Base-by-base conservation (phyloP, 371 early-diverging fungal species). In the Nosema granulosis region DNA sequence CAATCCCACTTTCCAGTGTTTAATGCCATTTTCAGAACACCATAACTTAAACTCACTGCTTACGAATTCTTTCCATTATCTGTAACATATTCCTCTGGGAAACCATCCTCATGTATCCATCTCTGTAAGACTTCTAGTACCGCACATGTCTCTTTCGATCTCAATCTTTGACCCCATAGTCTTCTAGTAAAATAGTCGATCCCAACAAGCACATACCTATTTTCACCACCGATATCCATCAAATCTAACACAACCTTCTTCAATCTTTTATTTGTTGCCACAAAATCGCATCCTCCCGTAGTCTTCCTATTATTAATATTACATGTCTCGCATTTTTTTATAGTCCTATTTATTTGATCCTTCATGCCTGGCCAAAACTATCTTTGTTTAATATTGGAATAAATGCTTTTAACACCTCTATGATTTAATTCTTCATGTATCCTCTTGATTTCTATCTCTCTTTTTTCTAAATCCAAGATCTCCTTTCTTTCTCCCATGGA, bases 21-120 rank as follows among this genome's bases (percentile, higher is more conserved):
- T 18, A 28, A 58, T 29, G 31, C 18, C 11, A 56, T 56, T 56
- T 22, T 56, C 57, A 56, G 13, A 56, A 11, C 4, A 56, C 11
- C 20, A 56, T 56, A 9, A 22, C 57, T 26, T 26, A 11, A 56
- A 4, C 28, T 56, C 57, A 4, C 28, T 37, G 29, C n/a, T 31
- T 59, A 13, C 24, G 2, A 69, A 76, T 34, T 76, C 69, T 31
- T 76, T 11, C 69, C 76, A 37, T 68, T 76, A 61, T 76, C 76
- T 51, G 76, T 76, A 24, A 76, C 50, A 1, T 69, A 22, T 18
- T 37, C 59, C 31, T 58, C 68, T 54, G 38, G 62, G 16, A 43
- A 43, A 16, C 43, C 43, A 43, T 9, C 16, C 16, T 43, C 43
- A 43, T 43, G 6, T 43, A 43, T 43, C 6, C 16, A 43, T 9